Evolutionary conservation across 371 early-diverging fungal species (phyloP).

Genomic region (Haplosporangium sp.): DNA sequence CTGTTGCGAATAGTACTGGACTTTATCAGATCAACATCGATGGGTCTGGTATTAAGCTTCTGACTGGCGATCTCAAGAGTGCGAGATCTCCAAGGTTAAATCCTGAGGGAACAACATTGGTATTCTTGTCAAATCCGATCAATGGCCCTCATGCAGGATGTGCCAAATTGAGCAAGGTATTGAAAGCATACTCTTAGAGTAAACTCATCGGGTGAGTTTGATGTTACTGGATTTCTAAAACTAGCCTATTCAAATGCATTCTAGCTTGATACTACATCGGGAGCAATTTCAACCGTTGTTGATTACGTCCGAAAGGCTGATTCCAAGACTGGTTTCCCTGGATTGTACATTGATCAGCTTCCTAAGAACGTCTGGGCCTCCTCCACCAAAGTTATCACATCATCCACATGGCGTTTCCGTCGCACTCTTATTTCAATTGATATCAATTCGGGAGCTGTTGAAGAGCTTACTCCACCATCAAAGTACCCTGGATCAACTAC

Average conservation of each 20-base stretch:
- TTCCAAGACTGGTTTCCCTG: slow-evolving; percentile 62
- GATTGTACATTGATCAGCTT: slow-evolving; percentile 65
- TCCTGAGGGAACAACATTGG: slow-evolving; percentile 55
- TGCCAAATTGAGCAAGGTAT: slow-evolving; percentile 56
- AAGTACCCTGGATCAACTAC: slow-evolving; percentile 32
- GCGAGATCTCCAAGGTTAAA: slow-evolving; percentile 68
- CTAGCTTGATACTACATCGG: slow-evolving; percentile 39
- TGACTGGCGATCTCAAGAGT: slow-evolving; percentile 45
- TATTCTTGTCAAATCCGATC: slow-evolving; percentile 62
- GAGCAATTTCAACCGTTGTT: slow-evolving; percentile 41
- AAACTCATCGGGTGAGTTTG: not conserved
- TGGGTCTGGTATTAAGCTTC: slow-evolving; percentile 46
- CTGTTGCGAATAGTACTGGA: slow-evolving; percentile 30
- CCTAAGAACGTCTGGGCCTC: slow-evolving; percentile 60
- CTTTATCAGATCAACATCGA: slow-evolving; percentile 57
- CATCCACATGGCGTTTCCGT: slow-evolving; percentile 58
- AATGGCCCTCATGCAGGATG: slow-evolving; percentile 73
- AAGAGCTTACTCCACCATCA: slow-evolving; percentile 37
- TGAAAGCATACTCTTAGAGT: not conserved
- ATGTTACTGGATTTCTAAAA: not conserved
- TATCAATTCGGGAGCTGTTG: slow-evolving; percentile 46
- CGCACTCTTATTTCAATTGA: slow-evolving; percentile 62
- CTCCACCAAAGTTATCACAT: slow-evolving; percentile 24
- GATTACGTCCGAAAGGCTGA: slow-evolving; percentile 47
- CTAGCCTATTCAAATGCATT: not conserved